Conservation (phyloP, 345 rosid genomes). For the Eucalyptus caleyi region DNA sequence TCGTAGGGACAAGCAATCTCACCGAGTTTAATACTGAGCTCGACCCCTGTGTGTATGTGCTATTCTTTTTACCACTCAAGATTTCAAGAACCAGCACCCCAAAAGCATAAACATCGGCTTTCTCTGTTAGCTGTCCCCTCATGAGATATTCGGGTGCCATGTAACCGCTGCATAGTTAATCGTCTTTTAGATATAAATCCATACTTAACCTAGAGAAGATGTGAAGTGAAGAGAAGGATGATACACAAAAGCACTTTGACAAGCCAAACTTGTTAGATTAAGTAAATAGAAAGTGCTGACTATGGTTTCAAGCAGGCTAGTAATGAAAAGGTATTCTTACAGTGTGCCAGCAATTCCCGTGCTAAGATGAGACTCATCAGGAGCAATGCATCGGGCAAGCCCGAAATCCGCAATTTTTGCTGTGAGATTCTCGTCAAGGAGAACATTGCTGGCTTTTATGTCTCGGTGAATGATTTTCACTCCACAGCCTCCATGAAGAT, state of each 20-base stretch:
- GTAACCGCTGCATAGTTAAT: too few relatives aligned
- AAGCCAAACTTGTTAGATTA: background rate
- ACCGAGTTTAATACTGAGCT: slow-evolving; percentile 1
- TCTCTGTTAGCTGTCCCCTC: too few relatives aligned
- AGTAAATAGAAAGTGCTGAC: background rate
- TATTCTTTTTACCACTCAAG: too few relatives aligned
- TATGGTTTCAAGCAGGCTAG: background rate
- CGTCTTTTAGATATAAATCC: too few relatives aligned
- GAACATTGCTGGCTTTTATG: slow-evolving; percentile 65
- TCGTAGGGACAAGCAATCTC: background rate
- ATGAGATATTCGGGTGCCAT: too few relatives aligned
- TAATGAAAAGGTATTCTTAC: slow-evolving; percentile 20
- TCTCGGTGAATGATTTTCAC: slow-evolving; percentile 72
- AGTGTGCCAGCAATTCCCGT: slow-evolving; percentile 66
- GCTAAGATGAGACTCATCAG: slow-evolving; percentile 33
- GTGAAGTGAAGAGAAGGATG: background rate
- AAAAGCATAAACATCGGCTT: too few relatives aligned
- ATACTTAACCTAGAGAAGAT: background rate
- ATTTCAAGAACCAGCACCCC: too few relatives aligned
- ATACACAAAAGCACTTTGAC: background rate
- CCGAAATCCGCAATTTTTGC: slow-evolving; percentile 86
- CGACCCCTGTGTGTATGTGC: slow-evolving; percentile 12
- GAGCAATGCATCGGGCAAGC: slow-evolving; percentile 38
- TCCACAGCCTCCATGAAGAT: slow-evolving; percentile 50
- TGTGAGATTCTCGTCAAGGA: slow-evolving; percentile 46